Base-by-base conservation (phyloP, 176 grass and related monocot species). In the Oryza brachyantha region DNA sequence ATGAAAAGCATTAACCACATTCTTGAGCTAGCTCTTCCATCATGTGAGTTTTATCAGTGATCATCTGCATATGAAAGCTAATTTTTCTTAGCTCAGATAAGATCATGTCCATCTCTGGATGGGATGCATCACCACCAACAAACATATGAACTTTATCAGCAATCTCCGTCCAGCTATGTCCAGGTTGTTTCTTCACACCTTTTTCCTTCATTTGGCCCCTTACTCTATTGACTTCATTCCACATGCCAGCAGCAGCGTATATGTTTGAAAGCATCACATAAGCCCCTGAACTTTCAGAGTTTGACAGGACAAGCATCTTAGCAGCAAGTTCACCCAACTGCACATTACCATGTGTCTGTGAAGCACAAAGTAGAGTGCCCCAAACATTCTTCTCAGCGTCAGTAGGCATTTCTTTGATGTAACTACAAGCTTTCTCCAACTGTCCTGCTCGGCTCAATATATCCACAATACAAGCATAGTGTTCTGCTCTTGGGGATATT, bases 251-350 rank as follows among this genome's bases (percentile, higher is more conserved):
- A 63, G 89, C 88, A 79, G 95, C 95, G 78, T 94, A 94, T 76
- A 98, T 94, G 62, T 98, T 92, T 45, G 92, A 98, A 79, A 98
- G 81, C 92, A 92, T 85, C 64, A 94, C 87, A 81, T 93, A 98
- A 37, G 88, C 77, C 13, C 92, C 92, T 25, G 96, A 93, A 58
- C 70, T 94, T 86, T 84, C 57, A 54, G 80, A 83, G 68, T 93
- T 78, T 46, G 87, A 78, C 25, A 75, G 73, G 41, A 89, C 70
- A 70, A 95, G 77, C 75, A 89, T 98, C 70, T 87, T 87, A 45
- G 86, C 96, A n/a, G 85, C 96, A 72, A 94, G 29, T 94, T 98
- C 90, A 22, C 88, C 96, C 63, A 98, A 75, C 21, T 91, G 69
- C 42, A 98, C 87, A 85, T 87, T 92, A 32, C 83, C 80, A 84